A percentile compares a stretch with the other conserved stretches of the same genome.
Evolutionary conservation across 192 early-diverging fungal species (phyloP).

Genomic region (Fimicolochytrium jonesii): DNA sequence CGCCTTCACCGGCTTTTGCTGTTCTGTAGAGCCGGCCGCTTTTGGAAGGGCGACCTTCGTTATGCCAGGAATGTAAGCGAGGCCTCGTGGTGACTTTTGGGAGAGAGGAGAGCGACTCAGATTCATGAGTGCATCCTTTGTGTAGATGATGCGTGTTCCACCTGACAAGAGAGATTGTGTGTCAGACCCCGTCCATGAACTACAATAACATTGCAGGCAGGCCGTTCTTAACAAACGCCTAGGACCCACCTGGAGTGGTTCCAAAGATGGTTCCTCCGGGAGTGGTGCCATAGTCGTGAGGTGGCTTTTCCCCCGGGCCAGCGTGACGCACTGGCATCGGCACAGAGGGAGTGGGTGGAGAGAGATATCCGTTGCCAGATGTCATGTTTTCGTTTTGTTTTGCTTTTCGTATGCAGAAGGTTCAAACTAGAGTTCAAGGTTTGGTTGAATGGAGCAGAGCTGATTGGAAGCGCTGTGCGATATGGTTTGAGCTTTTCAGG

Average conservation of each 20-base stretch:
- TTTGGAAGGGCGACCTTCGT: slow-evolving; percentile 44
- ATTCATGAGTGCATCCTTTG: slow-evolving; percentile 55
- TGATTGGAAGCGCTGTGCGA: too few species aligned
- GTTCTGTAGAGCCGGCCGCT: not conserved
- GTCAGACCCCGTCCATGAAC: too few species aligned
- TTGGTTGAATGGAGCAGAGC: too few species aligned
- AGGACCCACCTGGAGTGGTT: slow-evolving; percentile 56
- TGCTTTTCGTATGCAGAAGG: too few species aligned
- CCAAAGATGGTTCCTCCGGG: slow-evolving; percentile 59
- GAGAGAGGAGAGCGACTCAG: slow-evolving; percentile 60
- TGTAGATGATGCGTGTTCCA: slow-evolving; percentile 65
- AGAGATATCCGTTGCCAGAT: not conserved
- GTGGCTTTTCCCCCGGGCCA: slow-evolving; percentile 43
- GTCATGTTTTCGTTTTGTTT: too few species aligned
- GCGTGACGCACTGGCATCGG: slow-evolving; percentile 52
- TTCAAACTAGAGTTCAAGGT: too few species aligned
- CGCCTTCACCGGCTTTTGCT: slow-evolving; percentile 20
- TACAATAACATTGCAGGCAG: too few species aligned
- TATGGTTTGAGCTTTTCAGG: too few species aligned
- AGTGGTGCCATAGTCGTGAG: slow-evolving; percentile 56
- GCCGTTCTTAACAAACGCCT: not conserved
- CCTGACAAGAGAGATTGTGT: not conserved
- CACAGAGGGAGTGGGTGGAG: slow-evolving; percentile 4
- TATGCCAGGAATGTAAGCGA: slow-evolving; percentile 60
- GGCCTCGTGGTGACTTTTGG: slow-evolving; percentile 51